phyloP scores from a whole-genome alignment of 495 filamentous ascomycete genomes.

The Penicillium fimorum region DNA sequence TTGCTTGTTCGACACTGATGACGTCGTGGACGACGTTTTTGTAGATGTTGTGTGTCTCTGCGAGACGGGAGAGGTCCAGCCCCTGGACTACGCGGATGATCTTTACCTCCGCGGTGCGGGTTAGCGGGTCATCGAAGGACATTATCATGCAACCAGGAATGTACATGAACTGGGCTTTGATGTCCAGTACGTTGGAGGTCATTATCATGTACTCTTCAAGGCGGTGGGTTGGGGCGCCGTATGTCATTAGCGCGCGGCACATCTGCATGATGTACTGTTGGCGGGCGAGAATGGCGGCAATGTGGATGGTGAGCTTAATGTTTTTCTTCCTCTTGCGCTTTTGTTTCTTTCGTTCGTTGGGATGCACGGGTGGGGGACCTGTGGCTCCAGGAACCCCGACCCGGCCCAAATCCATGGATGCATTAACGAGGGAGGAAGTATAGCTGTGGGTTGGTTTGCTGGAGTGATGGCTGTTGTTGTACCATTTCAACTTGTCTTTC shows the following conservation, averaged over 20 bases:
- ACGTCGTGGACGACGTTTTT: constrained; percentile 89
- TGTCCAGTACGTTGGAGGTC: constrained; percentile 79
- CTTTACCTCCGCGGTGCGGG: constrained; percentile 87
- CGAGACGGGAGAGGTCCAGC: constrained; percentile 76
- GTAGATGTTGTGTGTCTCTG: constrained; percentile 82
- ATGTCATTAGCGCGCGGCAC: constrained; percentile 83
- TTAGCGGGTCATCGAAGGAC: constrained; percentile 82
- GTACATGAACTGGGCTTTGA: constrained; percentile 86
- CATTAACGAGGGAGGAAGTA: constrained; percentile 31
- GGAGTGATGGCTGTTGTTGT: constrained; percentile 19
- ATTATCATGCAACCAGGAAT: constrained; percentile 92
- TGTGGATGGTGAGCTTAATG: constrained; percentile 76
- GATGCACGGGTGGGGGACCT: constrained; percentile 25
- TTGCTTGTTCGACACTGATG: constrained; percentile 77
- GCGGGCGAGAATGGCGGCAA: constrained; percentile 72
- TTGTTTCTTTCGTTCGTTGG: constrained; percentile 27
- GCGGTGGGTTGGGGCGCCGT: constrained; percentile 71
- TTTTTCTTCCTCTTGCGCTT: constrained; percentile 48
- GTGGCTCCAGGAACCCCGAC: constrained; percentile 28
- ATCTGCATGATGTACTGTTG: constrained; percentile 83
- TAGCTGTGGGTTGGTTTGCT: constrained; percentile 23
- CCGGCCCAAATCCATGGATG: constrained; percentile 30
- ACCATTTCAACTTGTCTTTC: constrained; percentile 40
- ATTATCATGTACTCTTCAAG: constrained; percentile 83
- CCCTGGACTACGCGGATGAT: constrained; percentile 72